A percentile compares a stretch with the other conserved stretches of the same genome.
These are phyloP conservation scores for Monosporascus sp. DNA, from an alignment of 2,329 filamentous ascomycete species.

Conservation along the genomic window DNA sequence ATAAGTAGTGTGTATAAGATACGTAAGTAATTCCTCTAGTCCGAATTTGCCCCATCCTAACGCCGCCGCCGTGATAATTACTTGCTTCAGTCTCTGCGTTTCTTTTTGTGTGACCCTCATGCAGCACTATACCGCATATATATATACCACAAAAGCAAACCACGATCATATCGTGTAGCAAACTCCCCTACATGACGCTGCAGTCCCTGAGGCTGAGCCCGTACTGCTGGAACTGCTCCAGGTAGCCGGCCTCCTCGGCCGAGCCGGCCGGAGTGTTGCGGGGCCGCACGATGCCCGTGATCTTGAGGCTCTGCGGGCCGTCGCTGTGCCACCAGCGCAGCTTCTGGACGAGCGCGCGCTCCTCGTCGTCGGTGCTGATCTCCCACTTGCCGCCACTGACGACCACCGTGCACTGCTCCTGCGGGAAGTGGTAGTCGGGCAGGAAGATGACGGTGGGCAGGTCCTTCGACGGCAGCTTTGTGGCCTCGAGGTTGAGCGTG, in stretches of 20 bases:
- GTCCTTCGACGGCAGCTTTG: slow-evolving; percentile 53
- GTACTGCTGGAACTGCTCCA: slow-evolving; percentile 61
- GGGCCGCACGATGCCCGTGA: slow-evolving; percentile 68
- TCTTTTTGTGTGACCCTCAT: too few species aligned
- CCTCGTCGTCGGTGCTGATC: slow-evolving; percentile 68
- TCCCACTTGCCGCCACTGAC: slow-evolving; percentile 88
- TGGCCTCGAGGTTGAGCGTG: slow-evolving; percentile 62
- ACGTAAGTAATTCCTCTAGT: too few species aligned
- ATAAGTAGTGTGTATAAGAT: too few species aligned
- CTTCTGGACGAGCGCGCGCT: slow-evolving; percentile 66
- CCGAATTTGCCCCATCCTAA: too few species aligned
- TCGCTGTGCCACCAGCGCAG: slow-evolving; percentile 90
- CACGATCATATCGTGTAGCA: background rate
- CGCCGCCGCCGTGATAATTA: too few species aligned
- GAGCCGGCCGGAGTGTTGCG: slow-evolving; percentile 52
- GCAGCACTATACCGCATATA: too few species aligned
- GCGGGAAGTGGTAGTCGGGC: slow-evolving; percentile 89
- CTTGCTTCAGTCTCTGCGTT: too few species aligned
- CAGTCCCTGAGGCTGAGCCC: slow-evolving; percentile 42
- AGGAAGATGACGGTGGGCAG: slow-evolving; percentile 78
- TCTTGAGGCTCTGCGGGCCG: slow-evolving; percentile 73
- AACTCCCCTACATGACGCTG: slow-evolving; percentile 43
- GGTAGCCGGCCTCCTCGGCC: slow-evolving; percentile 71
- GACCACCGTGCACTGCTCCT: slow-evolving; percentile 63
- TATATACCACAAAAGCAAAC: too few species aligned